phyloP scores from a whole-genome alignment of 139 green algal species.

The Eudorina sp. region DNA sequence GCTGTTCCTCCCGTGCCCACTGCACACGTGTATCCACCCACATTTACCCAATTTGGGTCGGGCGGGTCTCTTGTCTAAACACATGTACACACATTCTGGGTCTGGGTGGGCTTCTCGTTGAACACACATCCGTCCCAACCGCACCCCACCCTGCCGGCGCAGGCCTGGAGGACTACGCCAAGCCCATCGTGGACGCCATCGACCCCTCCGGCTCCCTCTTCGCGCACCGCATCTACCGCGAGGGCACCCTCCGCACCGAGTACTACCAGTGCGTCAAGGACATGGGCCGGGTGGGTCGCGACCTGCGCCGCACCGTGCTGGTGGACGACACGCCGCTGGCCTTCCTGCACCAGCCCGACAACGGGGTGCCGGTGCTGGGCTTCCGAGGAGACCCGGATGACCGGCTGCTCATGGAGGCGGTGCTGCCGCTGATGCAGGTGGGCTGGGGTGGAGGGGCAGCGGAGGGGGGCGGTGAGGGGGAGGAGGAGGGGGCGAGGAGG shows the following conservation, averaged over 20 bases:
- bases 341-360: constrained; percentile 89
- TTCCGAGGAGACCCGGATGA: constrained; percentile 87
- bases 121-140: no score
- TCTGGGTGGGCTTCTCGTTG: no score
- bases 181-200: constrained; percentile 84
- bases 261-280: constrained; percentile 94
- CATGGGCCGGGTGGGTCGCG: constrained; percentile 64
- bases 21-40: no score
- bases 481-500: no score
- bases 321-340: constrained; percentile 94
- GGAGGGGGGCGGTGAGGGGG: no score
- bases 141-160: no score
- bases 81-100: no score
- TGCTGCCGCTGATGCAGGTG: constrained; percentile 85
- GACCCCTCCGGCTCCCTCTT: constrained; percentile 68
- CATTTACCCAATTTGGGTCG: no score
- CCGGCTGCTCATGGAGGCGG: constrained; percentile 84
- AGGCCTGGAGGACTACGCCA: constrained; percentile 90
- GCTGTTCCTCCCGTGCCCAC: no score
- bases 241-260: constrained; percentile 62
- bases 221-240: constrained; percentile 67
- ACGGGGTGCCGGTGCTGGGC: constrained; percentile 88
- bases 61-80: no score
- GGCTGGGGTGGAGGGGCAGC: no score
- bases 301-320: constrained; percentile 79